A percentile compares a stretch with the other conserved stretches of the same genome.
Evolutionary conservation across 768 basidiomycete genomes (phyloP).

Genomic region (Boletellus ananas): DNA sequence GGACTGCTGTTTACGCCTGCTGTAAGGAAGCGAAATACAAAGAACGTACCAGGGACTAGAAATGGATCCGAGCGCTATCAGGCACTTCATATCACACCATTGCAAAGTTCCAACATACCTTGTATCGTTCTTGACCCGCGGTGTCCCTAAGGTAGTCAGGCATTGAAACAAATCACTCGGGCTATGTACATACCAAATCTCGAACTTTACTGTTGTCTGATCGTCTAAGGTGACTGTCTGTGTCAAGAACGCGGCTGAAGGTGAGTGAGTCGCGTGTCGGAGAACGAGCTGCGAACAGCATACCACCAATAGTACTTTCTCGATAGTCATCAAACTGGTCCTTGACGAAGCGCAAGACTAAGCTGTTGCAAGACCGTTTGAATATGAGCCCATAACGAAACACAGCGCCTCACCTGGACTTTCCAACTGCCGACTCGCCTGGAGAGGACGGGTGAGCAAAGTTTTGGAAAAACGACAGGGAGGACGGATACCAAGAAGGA

Average conservation of each 20-base stretch:
- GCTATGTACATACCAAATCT: constrained; percentile 75
- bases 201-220: constrained; percentile 92
- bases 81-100: background rate
- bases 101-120: constrained; percentile 42
- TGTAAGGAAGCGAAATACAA: background rate
- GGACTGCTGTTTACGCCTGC: constrained; percentile 3
- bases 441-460: constrained; percentile 13
- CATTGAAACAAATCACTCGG: background rate
- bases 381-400: constrained; percentile 22
- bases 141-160: constrained; percentile 66
- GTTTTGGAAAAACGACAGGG: background rate
- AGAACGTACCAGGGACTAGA: constrained; percentile 45
- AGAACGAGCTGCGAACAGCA: background rate
- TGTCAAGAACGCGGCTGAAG: constrained; percentile 91
- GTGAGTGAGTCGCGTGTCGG: constrained; percentile 14
- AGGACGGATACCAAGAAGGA: constrained; percentile 69
- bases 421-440: constrained; percentile 98
- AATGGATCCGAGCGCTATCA: background rate
- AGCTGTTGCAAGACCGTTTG: constrained; percentile 41
- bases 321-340: constrained; percentile 95
- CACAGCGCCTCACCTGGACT: constrained; percentile 65
- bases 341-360: constrained; percentile 95
- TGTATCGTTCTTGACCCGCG: constrained; percentile 93
- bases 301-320: constrained; percentile 92
- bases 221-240: constrained; percentile 92